These are phyloP conservation scores for Podospora bellae-mahoneyi DNA, from an alignment of 495 filamentous ascomycete species.

Conservation along the genomic window DNA sequence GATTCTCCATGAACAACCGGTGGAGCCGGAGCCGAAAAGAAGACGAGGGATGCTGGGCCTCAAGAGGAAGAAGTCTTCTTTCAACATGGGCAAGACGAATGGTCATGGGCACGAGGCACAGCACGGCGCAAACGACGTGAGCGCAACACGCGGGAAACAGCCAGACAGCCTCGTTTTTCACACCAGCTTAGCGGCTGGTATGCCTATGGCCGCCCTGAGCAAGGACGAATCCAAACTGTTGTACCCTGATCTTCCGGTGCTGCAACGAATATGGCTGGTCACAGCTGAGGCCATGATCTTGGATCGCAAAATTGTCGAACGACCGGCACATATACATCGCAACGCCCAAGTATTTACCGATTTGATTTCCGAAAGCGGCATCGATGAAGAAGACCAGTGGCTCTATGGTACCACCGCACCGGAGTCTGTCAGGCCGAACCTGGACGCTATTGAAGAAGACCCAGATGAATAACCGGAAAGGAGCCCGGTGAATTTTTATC, in stretches of 20 bases:
- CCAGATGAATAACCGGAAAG: constrained; percentile 31
- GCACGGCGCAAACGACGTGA: constrained; percentile 11
- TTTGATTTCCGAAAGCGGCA: constrained; percentile 50
- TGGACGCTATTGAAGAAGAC: constrained; percentile 49
- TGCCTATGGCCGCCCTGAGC: constrained; percentile 50
- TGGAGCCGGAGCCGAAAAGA: constrained; percentile 42
- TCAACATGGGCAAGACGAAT: constrained; percentile 26
- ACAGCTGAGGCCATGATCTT: constrained; percentile 55
- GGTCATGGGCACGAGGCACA: background rate
- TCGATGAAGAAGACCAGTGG: constrained; percentile 53
- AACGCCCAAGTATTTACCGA: constrained; percentile 51
- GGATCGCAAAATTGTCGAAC: constrained; percentile 51
- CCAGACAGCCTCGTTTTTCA: constrained; percentile 45
- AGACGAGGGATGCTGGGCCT: constrained; percentile 46
- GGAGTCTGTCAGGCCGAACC: constrained; percentile 44
- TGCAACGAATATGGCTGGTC: constrained; percentile 51
- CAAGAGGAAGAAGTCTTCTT: constrained; percentile 48
- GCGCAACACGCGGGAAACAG: constrained; percentile 11
- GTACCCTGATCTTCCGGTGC: constrained; percentile 46
- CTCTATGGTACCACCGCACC: constrained; percentile 43
- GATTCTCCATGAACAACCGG: constrained; percentile 37
- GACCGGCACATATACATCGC: constrained; percentile 50
- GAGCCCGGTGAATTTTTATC: background rate
- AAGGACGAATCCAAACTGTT: constrained; percentile 46
- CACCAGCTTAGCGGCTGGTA: constrained; percentile 51